Evolutionary conservation across 768 basidiomycete species (phyloP), one percentile per base, ranked within the genome.

Genomic region (Lyophyllum decastes): DNA sequence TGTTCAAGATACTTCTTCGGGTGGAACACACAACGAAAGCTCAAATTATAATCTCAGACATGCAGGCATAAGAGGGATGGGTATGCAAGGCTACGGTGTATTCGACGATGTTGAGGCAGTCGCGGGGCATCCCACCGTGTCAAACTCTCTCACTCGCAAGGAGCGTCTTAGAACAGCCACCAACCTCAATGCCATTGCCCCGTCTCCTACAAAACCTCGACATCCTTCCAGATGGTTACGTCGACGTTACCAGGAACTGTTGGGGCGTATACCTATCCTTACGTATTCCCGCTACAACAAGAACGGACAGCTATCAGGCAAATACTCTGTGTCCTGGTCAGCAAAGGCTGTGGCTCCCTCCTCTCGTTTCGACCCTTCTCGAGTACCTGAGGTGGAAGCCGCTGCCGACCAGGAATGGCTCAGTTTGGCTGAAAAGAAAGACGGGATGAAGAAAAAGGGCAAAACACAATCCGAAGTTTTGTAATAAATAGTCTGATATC

Each of bases 211-310:
- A 16, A 24, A 49, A 30, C 19, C 22, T 51, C 66, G 67, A 22
- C 76, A 75, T 64, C 72, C 74, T 45, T 79, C 78, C 51, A 73
- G 80, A 48, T 83, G 82, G 82, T 50, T 82, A 49, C 77, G 81
- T 51, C 70, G 81, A 53, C 74, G 88, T 49, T 91, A 86, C 60
- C 82, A 78, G 52, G 73, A 77, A 24, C 77, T 92, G n/a, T 73
- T 92, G 8, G 75, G 76, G 7, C 78, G 77, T n/a, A 58, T 86
- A 24, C 91, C 91, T 0, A 72, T 84, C 30, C 72, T 92, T 14
- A 74, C 70, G 8, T 79, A 75, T 62, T 66, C 62, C 46, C 56
- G 43, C 6, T 35, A 34, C 9, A 51, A 44, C 57, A 49, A 48
- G 14, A 48, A 49, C 57, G 49, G 11, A 41, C 61, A 51, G 40